These are phyloP conservation scores for Russula compacta DNA, from an alignment of 768 basidiomycete genomes.

Conservation along the genomic window DNA sequence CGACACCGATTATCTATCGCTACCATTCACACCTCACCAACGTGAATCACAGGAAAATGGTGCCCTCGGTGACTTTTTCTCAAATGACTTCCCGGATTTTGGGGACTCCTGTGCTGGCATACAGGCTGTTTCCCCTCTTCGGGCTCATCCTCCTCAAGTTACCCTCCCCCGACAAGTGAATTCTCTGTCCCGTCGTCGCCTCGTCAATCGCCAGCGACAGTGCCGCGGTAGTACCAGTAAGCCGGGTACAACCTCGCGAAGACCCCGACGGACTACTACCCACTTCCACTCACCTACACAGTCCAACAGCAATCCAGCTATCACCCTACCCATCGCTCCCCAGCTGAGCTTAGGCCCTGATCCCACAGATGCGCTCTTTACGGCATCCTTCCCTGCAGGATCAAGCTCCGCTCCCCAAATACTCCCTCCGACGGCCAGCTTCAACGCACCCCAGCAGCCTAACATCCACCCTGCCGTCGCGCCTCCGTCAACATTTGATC, in stretches of 20 bases:
- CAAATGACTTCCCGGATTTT: not conserved
- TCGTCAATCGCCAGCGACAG: not conserved
- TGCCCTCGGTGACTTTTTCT: not conserved
- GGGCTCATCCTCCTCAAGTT: not conserved
- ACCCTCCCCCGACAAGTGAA: not conserved
- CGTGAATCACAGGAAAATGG: not conserved
- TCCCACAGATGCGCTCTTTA: not conserved
- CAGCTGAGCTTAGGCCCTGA: not conserved
- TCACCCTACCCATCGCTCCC: not conserved
- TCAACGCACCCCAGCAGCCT: not conserved
- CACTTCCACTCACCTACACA: not conserved
- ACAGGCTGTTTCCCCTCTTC: not conserved
- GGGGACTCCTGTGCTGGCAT: not conserved
- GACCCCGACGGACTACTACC: not conserved
- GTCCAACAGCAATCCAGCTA: not conserved
- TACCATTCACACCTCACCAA: not conserved
- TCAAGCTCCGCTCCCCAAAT: not conserved
- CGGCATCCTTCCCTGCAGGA: not conserved
- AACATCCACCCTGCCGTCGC: not conserved
- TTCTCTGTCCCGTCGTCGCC: not conserved
- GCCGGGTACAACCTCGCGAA: not conserved
- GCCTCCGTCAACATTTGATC: not conserved
- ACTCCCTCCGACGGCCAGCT: not conserved
- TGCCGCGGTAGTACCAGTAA: no score
- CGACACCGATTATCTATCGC: not conserved